Evolutionary conservation across 768 basidiomycete species (phyloP).

Genomic region (Boletales sp.): DNA sequence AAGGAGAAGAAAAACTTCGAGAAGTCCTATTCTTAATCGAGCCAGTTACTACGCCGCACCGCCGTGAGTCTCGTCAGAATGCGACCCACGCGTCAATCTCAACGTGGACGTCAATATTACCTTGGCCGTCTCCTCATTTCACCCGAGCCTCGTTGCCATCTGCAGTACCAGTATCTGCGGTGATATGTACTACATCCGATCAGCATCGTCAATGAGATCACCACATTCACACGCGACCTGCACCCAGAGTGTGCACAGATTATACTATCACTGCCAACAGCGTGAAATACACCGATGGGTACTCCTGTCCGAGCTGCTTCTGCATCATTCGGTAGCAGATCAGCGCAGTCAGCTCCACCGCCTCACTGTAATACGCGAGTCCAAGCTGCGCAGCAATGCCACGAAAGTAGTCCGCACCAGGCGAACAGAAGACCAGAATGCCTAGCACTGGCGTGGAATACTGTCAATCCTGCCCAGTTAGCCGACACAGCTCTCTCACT

Average conservation of each 20-base stretch:
- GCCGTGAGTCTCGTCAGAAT: neutral
- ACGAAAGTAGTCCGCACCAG: constrained; percentile 17
- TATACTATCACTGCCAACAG: constrained; percentile 18
- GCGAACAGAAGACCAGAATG: constrained; percentile 8
- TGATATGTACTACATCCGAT: constrained; percentile 8
- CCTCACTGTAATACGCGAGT: constrained; percentile 17
- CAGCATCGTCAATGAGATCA: neutral
- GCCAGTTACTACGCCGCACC: constrained; percentile 1
- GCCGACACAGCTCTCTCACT: constrained; percentile 7
- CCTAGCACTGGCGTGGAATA: constrained; percentile 13
- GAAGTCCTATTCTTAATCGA: constrained; percentile 10
- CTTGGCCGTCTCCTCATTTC: constrained; percentile 12
- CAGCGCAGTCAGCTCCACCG: constrained; percentile 17
- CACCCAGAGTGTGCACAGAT: constrained; percentile 22
- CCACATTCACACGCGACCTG: too few species aligned
- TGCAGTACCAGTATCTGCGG: constrained; percentile 25
- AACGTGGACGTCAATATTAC: constrained; percentile 2
- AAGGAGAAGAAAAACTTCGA: too few species aligned
- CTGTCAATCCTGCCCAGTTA: neutral
- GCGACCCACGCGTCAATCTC: constrained; percentile 4
- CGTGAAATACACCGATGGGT: constrained; percentile 18
- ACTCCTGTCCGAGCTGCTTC: constrained; percentile 15
- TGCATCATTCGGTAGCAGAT: constrained; percentile 20
- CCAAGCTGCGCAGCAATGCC: constrained; percentile 13
- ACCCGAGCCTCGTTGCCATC: constrained; percentile 16